A percentile compares a stretch with the other conserved stretches of the same genome.
Conservation (phyloP, 306 rosid genomes). For the Hippophae rhamnoides region DNA sequence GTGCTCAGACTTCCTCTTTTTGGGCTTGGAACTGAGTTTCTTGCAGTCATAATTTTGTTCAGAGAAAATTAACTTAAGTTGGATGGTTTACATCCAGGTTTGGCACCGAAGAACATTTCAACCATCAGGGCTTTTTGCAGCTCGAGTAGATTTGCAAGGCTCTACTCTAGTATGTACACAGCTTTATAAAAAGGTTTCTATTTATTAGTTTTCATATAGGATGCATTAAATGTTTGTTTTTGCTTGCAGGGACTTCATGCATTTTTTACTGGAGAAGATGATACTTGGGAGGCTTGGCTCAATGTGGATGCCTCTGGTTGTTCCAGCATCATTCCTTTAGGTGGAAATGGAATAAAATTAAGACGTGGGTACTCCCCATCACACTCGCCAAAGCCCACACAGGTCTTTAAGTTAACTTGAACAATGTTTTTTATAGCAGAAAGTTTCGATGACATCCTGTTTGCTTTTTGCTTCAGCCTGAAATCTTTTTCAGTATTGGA, state of each 20-base stretch:
- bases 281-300: slow-evolving; percentile 98
- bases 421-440: slow-evolving; percentile 1
- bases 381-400: slow-evolving; percentile 65
- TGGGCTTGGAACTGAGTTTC: neutral
- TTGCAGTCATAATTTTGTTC: neutral
- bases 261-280: slow-evolving; percentile 90
- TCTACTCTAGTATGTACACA: slow-evolving; percentile 56
- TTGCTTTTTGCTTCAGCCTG: neutral
- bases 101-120: slow-evolving; percentile 95
- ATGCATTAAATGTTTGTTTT: slow-evolving; percentile 20
- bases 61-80: neutral
- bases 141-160: slow-evolving; percentile 94
- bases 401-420: slow-evolving; percentile 37
- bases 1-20: slow-evolving; percentile 4
- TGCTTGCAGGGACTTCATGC: slow-evolving; percentile 80
- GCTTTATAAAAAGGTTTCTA: slow-evolving; percentile 8
- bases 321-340: slow-evolving; percentile 51
- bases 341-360: slow-evolving; percentile 69
- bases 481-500: neutral
- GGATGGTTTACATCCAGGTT: slow-evolving; percentile 41
- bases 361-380: slow-evolving; percentile 92
- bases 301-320: slow-evolving; percentile 78
- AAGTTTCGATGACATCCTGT: neutral
- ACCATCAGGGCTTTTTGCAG: slow-evolving; percentile 97
- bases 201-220: slow-evolving; percentile 8